Evolutionary conservation across 1,284 basidiomycete genomes (phyloP).

Genomic region (Filobasidium uniguttulatum): DNA sequence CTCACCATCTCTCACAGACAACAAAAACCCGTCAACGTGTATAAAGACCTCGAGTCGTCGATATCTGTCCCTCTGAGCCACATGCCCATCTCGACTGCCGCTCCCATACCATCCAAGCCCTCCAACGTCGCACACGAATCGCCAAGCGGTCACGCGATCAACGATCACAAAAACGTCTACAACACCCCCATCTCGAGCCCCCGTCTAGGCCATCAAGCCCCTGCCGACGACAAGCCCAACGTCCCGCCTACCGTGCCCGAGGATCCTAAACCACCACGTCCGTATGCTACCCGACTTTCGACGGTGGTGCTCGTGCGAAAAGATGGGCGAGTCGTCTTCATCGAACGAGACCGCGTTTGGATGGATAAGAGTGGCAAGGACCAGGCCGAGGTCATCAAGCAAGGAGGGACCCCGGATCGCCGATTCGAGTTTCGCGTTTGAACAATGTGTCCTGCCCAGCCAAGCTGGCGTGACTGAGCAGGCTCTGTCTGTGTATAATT

Average conservation of each 20-base stretch:
- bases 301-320: constrained; percentile 31
- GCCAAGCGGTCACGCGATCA: neutral
- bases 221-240: neutral
- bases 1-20: neutral
- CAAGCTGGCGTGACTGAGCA: no score
- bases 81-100: constrained; percentile 4
- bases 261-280: neutral
- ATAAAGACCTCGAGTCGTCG: constrained; percentile 7
- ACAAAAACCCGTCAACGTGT: neutral
- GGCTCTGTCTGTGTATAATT: no score
- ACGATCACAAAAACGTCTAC: neutral
- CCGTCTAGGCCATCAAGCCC: no score
- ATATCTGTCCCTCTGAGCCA: constrained; percentile 11
- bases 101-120: neutral
- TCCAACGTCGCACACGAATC: no score
- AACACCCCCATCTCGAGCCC: neutral
- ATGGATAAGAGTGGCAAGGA: constrained; percentile 20
- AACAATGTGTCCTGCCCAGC: no score
- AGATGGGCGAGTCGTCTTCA: constrained; percentile 26
- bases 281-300: constrained; percentile 32
- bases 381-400: no score
- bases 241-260: neutral
- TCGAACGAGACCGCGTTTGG: constrained; percentile 28
- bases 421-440: no score
- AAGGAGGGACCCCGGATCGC: no score